phyloP scores from a whole-genome alignment of 306 rosid species.

The Lathyrus aphaca region DNA sequence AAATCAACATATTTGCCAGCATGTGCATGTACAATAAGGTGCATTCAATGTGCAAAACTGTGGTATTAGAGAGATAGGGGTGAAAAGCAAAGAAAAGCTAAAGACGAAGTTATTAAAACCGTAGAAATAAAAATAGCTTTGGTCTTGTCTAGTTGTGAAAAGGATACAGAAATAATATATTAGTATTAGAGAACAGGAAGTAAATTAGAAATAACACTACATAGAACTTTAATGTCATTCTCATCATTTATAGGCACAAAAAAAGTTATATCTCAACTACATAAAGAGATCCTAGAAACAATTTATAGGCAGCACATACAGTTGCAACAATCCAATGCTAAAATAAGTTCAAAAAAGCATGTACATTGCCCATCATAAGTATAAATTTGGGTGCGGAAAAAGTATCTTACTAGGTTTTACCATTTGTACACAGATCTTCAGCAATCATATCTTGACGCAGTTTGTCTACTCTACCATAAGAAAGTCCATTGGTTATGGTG shows the following conservation, averaged over 20 bases:
- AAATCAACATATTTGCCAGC: too few species aligned
- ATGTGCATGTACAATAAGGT: too few species aligned
- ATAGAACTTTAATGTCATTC: neutral
- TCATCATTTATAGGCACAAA: neutral
- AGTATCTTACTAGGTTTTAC: conserved; percentile 21
- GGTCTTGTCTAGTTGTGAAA: too few species aligned
- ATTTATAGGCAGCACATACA: neutral
- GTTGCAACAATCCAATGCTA: neutral
- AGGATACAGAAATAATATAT: neutral
- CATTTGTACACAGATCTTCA: conserved; percentile 11
- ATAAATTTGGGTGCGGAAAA: neutral
- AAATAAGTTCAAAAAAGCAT: neutral
- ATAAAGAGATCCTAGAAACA: neutral
- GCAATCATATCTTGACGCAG: conserved; percentile 33
- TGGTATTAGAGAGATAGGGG: too few species aligned
- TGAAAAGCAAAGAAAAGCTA: too few species aligned
- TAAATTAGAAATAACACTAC: neutral
- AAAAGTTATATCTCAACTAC: neutral
- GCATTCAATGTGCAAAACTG: too few species aligned
- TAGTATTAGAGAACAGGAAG: neutral
- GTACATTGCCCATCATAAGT: neutral
- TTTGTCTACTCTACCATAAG: conserved; percentile 13
- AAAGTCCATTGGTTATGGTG: neutral
- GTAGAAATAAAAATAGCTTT: too few species aligned
- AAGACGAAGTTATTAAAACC: too few species aligned